Conservation (phyloP, 2,329 filamentous ascomycete species). For the Ceratocystis huliohia region DNA sequence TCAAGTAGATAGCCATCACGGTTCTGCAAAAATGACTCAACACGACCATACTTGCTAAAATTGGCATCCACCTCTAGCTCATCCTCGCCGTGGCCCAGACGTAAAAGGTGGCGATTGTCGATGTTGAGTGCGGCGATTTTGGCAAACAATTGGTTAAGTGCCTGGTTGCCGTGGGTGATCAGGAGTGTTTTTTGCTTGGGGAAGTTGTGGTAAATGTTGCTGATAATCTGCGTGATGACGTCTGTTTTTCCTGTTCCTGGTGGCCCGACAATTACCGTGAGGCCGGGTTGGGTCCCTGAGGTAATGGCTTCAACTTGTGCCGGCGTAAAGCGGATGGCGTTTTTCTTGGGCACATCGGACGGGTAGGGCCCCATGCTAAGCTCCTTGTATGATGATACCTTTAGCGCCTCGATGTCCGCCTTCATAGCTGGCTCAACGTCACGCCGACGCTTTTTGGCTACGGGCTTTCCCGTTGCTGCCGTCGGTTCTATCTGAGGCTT, state of each 20-base stretch:
- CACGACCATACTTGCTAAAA: conserved; percentile 88
- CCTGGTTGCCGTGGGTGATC: conserved; percentile 94
- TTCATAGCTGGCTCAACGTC: conserved; percentile 57
- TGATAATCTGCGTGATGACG: conserved; percentile 96
- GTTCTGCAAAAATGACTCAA: conserved; percentile 90
- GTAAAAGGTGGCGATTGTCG: conserved; percentile 82
- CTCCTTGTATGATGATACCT: conserved; percentile 81
- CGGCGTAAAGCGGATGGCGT: conserved; percentile 76
- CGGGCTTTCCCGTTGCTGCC: conserved; percentile 40
- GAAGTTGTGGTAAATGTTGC: conserved; percentile 97
- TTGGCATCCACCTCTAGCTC: conserved; percentile 74
- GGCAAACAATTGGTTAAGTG: conserved; percentile 90
- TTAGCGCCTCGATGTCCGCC: conserved; percentile 52
- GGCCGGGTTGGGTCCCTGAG: conserved; percentile 83
- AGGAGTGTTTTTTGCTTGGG: conserved; percentile 82
- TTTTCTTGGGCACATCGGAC: conserved; percentile 67
- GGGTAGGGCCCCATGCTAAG: conserved; percentile 83
- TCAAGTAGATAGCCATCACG: conserved; percentile 65
- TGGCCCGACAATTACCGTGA: conserved; percentile 87
- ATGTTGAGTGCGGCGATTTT: conserved; percentile 97
- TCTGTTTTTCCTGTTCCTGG: conserved; percentile 99
- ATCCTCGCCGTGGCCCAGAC: conserved; percentile 89
- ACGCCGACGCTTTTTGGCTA: conserved; percentile 76
- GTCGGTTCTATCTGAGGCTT: conserved; percentile 30
- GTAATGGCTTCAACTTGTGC: conserved; percentile 85